Evolutionary conservation across 1,284 basidiomycete genomes (phyloP), one percentile per base, ranked within the genome.

Genomic region (Papiliotrema terrestris): DNA sequence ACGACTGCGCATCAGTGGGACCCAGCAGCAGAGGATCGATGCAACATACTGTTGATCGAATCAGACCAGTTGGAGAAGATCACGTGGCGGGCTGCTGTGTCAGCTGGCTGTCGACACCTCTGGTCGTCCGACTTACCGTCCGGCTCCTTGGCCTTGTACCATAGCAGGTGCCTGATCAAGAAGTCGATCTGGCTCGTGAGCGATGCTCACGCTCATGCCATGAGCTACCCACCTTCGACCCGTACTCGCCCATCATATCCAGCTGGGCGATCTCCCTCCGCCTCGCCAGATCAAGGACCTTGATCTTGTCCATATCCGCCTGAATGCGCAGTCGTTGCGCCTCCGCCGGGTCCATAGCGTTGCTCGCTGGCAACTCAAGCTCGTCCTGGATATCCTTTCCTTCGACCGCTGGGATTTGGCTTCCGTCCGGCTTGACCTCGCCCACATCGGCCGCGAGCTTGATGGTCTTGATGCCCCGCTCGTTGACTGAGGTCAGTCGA

Each of bases 401-500:
- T 20, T 41, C 39, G 5, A 15, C 23, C 23, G 6, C 43, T 8
- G 19, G 8, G 23, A 8, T 15, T 14, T 22, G 25, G 37, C 38
- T 45, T 14, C 20, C 45, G 38, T 35, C 52, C 25, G 45, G 23
- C 5, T 44, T 37, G 32, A 45, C 22, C 26, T 45, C 29, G 2
- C 32, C 39, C 14, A 23, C 22, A 26, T 20, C 20, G 6, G 49
- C 38, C 49, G 22, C 46, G 23, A 92, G 83, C 70, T 90, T 91
- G 87, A 91, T 90, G 72, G 89, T 87, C 58, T 88, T 91, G 70
- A 92, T 91, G 73, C 91, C 89, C 74, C 87, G 89, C 73, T 91
- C 90, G 3, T 65, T 41, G 57, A 71, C 68, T 49, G 35, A 8
- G 35, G 51, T 38, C 32, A 51, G n/a, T 17, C 22, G 19, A 3